phyloP scores from a whole-genome alignment of 352 stramenopile species.

The Globisporangium nagaii region DNA sequence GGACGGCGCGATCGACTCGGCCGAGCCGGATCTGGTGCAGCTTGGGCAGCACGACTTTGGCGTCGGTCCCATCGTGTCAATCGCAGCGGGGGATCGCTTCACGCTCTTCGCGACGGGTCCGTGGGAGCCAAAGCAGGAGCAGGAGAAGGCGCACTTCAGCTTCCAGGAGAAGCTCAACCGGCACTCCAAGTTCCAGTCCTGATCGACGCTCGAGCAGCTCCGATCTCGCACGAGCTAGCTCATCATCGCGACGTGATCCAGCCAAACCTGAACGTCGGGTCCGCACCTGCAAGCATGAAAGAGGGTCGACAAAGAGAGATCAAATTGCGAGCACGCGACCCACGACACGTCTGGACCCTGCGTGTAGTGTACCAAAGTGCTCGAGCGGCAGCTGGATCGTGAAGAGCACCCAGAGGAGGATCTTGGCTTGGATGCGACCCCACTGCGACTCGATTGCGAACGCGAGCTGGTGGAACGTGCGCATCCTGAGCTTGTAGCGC shows the following conservation, averaged over 20 bases:
- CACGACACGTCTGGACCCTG: neutral
- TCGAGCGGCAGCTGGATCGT: constrained; percentile 18
- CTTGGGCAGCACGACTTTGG: constrained; percentile 26
- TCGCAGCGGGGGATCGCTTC: constrained; percentile 51
- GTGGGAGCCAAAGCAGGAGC: constrained; percentile 34
- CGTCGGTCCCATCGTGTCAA: constrained; percentile 41
- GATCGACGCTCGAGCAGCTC: neutral
- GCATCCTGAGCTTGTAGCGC: constrained; percentile 19
- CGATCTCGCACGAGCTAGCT: too few relatives aligned
- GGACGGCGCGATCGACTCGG: constrained; percentile 20
- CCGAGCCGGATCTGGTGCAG: constrained; percentile 48
- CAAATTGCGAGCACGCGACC: neutral
- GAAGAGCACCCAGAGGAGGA: constrained; percentile 22
- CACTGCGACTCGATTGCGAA: constrained; percentile 32
- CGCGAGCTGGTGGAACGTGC: constrained; percentile 20
- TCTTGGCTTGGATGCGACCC: constrained; percentile 28
- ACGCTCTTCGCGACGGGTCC: constrained; percentile 51
- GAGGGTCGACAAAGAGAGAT: too few relatives aligned
- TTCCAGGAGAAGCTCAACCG: constrained; percentile 47
- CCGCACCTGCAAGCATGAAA: too few relatives aligned
- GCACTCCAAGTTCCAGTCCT: constrained; percentile 20
- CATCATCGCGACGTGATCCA: neutral
- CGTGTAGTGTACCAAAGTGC: constrained; percentile 20
- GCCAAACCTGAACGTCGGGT: neutral
- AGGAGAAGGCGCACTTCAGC: constrained; percentile 24